Base-by-base conservation (phyloP, 1,284 basidiomycete genomes). In the Mycena sp. region DNA sequence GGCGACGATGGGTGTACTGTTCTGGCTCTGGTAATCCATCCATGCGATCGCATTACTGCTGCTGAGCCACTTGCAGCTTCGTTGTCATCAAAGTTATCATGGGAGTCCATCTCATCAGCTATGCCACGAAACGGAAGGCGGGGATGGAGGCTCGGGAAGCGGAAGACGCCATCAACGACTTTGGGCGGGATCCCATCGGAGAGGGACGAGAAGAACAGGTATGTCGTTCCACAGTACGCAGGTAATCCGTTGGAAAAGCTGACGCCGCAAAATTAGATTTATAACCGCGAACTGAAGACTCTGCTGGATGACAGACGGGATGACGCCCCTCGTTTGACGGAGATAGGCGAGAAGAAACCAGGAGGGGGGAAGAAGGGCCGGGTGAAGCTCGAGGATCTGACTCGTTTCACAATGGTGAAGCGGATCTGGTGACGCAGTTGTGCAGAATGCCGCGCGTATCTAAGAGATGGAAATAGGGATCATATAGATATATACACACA, bases 341-440 rank as follows among this genome's bases (percentile, higher is more conserved):
- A 95, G 76, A 91, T 93, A 67, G 93, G 91, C 1, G 92, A 93
- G 79, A 86, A 85, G 55, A 83, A 81, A 69, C 77, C 82, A 57
- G 82, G 77, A 39, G 85, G 86, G 38, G 85, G 86, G 46, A 89
- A 89, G 81, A 91, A 86, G 77, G 90, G 89, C 74, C 88, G 91
- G 72, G 87, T 93, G 72, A 88, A 89, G 69, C 81, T 97, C 71
- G 95, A 97, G 79, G 95, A 97, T 77, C 86, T 97, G 70, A 96
- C 95, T 50, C 83, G 96, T 70, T 97, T 94, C 85, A 96, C 95
- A 30, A 97, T 97, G 96, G 93, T 96, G 50, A 97, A 97, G 79
- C 87, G 94, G 57, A 96, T 97, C 66, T 96, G 95, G 95, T 96
- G 79, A 75, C 44, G n/a, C 16, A 6, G 13, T 37, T 25, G 30